Evolutionary conservation across 371 early-diverging fungal genomes (phyloP), one percentile per base, ranked within the genome.

Genomic region (Smittium culicis): DNA sequence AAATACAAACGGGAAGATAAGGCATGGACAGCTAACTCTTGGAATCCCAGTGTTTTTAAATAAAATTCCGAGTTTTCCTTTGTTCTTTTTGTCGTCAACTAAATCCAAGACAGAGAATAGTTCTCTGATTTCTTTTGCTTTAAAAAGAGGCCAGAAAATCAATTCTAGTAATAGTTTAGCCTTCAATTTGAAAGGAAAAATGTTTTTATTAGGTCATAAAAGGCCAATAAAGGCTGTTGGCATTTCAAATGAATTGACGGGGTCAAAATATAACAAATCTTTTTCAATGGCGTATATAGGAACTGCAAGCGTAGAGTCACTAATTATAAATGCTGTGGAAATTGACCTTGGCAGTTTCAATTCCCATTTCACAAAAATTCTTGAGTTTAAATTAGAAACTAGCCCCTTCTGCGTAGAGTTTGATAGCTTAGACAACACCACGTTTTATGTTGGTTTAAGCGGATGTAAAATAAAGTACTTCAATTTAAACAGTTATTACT

Each of bases 401-500:
- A 20, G 34, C 20, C 14, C 30, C 3, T 62, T 5, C 5, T 62
- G 34, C 20, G 8, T 62, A 5, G 20, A 32, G 25, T 62, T 62
- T 62, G 62, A 62, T 35, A 3, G 29, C 24, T 25, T 25, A 29
- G 29, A 62, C 30, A 31, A 35, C 5, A 25, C 29, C 30, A 25
- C 30, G 14, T 62, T 62, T 62, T 62, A 62, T 62, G 62, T 30
- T 20, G 62, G 62, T 16, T 3, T 30, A 11, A 62, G 62, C 30
- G 62, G 62, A 11, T 62, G 14, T 29, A 25, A 14, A 29, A 62
- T 62, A 62, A 62, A 34, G 20, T 32, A 24, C 24, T 62, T 62
- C 30, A 29, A 62, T 29, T 14, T 62, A 20, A 57, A 27, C 25
- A 20, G 16, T 3, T 27, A 16, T 57, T 20, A 16, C 5, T 16